Evolutionary conservation across 208 protist species (phyloP).

Genomic region (Trypanosoma lewisi): DNA sequence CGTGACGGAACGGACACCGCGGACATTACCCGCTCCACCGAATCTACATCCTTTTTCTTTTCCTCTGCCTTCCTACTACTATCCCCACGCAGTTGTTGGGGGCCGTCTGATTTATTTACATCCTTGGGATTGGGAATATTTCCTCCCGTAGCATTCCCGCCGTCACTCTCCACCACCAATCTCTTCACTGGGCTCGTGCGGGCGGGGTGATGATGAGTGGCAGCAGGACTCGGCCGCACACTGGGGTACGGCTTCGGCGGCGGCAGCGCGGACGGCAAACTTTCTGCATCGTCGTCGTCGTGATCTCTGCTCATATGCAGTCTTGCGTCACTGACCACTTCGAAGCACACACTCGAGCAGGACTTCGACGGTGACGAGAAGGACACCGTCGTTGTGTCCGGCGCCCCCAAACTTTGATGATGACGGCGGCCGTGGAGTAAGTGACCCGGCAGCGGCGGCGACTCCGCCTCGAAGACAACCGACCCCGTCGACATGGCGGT

Average conservation of each 20-base stretch:
- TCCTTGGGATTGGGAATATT: no score
- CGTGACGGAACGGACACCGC: no score
- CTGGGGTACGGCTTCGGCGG: slow-evolving; percentile 18
- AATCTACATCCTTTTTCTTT: background rate
- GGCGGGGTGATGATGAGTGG: no score
- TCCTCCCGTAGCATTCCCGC: no score
- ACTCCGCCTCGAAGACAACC: background rate
- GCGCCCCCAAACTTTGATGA: no score
- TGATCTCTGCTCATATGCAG: background rate
- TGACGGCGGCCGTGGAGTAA: no score
- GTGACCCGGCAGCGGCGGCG: no score
- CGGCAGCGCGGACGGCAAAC: slow-evolving; percentile 1
- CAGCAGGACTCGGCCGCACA: background rate
- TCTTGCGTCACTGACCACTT: background rate
- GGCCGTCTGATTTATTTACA: no score
- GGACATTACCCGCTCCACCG: background rate
- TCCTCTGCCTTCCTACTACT: no score
- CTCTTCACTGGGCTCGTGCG: no score
- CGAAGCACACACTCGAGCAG: background rate
- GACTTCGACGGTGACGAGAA: background rate
- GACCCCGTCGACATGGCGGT: background rate
- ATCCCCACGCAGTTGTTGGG: no score
- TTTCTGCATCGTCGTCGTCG: slow-evolving; percentile 19
- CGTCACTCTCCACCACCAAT: no score
- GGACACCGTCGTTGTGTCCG: background rate